Evolutionary conservation across 306 rosid genomes (phyloP).

Genomic region (Parietaria judaica): DNA sequence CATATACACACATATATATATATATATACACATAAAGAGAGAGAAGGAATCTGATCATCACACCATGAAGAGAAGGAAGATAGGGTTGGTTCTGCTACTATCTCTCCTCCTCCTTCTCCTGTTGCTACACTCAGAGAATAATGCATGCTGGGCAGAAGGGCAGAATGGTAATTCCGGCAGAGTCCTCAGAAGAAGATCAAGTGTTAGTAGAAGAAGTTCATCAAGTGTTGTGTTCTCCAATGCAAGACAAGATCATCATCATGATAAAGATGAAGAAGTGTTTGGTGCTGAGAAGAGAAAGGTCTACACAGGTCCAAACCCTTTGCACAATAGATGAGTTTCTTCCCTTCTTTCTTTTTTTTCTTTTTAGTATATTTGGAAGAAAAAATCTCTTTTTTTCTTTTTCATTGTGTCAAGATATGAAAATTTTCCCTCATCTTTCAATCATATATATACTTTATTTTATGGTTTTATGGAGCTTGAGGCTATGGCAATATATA

Average conservation of each 20-base stretch:
- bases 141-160: slow-evolving; percentile 35
- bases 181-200: slow-evolving; percentile 21
- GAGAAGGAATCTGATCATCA: slow-evolving; percentile 17
- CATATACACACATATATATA: not conserved
- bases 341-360: no score
- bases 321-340: slow-evolving; percentile 86
- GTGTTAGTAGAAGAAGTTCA: not conserved
- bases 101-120: slow-evolving; percentile 33
- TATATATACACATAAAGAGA: slow-evolving; percentile 4
- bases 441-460: not conserved
- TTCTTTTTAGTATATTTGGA: not conserved
- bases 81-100: slow-evolving; percentile 22
- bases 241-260: not conserved
- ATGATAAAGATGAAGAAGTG: slow-evolving; percentile 23
- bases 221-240: not conserved
- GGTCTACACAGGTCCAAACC: slow-evolving; percentile 86
- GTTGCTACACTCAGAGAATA: slow-evolving; percentile 30
- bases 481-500: slow-evolving; percentile 18
- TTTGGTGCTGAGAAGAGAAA: slow-evolving; percentile 68
- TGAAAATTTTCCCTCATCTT: slow-evolving; percentile 12
- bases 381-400: not conserved
- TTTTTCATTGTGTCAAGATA: slow-evolving; percentile 12
- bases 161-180: slow-evolving; percentile 25
- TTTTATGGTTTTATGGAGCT: slow-evolving; percentile 14
- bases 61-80: slow-evolving; percentile 21